Conservation (phyloP, 208 protist species). For the Borovskyia barvae region DNA sequence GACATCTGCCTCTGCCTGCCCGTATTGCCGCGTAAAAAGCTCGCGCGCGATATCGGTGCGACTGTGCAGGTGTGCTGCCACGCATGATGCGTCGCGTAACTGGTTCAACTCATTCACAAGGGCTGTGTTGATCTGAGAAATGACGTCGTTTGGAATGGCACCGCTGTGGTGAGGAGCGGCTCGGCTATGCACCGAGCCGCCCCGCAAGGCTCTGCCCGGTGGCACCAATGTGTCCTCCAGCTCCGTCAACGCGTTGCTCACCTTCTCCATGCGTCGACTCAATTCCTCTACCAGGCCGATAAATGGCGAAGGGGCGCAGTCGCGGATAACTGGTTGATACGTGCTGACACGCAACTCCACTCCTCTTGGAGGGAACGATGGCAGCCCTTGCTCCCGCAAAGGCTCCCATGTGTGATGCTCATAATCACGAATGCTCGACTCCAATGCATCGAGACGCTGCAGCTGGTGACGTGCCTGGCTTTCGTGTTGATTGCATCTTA, state of each 20-base stretch:
- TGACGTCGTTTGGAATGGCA: constrained; percentile 25
- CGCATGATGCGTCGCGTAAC: constrained; percentile 51
- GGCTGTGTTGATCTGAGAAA: constrained; percentile 64
- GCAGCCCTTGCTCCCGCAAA: constrained; percentile 44
- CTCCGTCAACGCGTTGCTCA: constrained; percentile 33
- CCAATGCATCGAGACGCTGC: constrained; percentile 48
- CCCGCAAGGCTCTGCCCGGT: constrained; percentile 9
- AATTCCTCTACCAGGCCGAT: constrained; percentile 33
- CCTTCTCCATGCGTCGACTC: constrained; percentile 38
- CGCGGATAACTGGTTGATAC: constrained; percentile 12
- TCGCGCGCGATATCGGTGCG: constrained; percentile 48
- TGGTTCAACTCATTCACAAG: constrained; percentile 62
- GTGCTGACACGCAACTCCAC: constrained; percentile 15
- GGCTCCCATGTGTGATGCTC: constrained; percentile 66
- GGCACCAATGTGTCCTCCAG: constrained; percentile 58
- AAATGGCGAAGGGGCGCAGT: constrained; percentile 26
- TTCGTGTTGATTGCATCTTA: constrained; percentile 62
- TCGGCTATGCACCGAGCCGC: not conserved
- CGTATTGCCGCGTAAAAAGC: constrained; percentile 66
- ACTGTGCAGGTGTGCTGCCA: constrained; percentile 53
- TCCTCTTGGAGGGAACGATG: not conserved
- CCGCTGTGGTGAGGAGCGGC: constrained; percentile 7
- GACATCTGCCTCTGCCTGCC: constrained; percentile 61
- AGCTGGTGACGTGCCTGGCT: constrained; percentile 44
- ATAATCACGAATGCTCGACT: constrained; percentile 55